Evolutionary conservation across 2,329 filamentous ascomycete species (phyloP), one percentile per base, ranked within the genome.

Genomic region (Xylaria sp.): DNA sequence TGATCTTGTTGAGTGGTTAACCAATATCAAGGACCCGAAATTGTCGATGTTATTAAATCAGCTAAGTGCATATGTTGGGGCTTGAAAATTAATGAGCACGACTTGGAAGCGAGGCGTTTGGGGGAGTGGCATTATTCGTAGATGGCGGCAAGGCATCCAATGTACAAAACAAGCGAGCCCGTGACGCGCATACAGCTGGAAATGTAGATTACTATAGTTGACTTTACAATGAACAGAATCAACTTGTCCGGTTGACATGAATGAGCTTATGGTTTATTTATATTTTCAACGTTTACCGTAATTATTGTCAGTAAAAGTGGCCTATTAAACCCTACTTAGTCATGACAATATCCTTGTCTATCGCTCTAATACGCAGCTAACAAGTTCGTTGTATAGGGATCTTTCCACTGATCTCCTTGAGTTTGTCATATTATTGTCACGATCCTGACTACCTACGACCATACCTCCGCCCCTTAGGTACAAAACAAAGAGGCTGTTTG

Each of bases 21-120:
- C 89, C 73, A 89, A 71, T 30, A 73, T 92, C 80, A 85, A 86
- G 71, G 89, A 85, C 45, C 82, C 83, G 1, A 87, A 89, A 73
- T 88, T 87, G 83, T 82, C 89, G 58, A 88, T 87, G 71, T 84
- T 94, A 73, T 80, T 94, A 68, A 88, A 88, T 75, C 88, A 93
- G 74, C 79, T 94, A 68, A 89, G 90, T 75, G 85, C 87, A 57
- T 92, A 89, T 80, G 87, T 87, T 53, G 84, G 75, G 75, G 47
- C 66, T 79, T 58, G 76, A 78, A 63, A 70, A 70, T 68, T 77
- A 69, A 76, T 61, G 64, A 65, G 64, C 56, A 69, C 69, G 65
- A 63, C 56, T 64, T 63, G 69, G 69, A 65, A 73, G 71, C 71
- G 70, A 65, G 71, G 71, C 71, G 71, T 73, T 72, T 57, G 62